phyloP scores from a whole-genome alignment of 179 eudicot genomes.

The Vitellaria paradoxa region DNA sequence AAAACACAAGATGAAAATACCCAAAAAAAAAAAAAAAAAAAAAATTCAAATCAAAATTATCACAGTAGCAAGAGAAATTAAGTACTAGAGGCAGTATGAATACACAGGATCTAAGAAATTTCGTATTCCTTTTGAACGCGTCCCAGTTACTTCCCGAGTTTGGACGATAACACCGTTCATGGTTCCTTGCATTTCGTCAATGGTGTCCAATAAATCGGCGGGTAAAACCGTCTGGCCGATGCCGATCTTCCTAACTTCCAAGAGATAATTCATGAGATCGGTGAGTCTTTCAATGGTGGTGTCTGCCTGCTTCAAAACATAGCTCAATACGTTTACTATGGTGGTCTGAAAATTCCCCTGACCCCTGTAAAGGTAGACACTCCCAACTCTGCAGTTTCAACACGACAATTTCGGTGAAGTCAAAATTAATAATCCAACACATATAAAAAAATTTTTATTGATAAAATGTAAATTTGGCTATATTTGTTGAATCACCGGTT shows the following conservation, averaged over 20 bases:
- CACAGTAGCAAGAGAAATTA: not conserved
- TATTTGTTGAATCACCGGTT: too few species aligned
- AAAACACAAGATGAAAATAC: not conserved
- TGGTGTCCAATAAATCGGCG: slow-evolving; percentile 28
- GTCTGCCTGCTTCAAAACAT: slow-evolving; percentile 44
- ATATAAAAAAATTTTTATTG: too few species aligned
- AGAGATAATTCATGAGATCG: slow-evolving; percentile 41
- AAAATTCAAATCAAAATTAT: not conserved
- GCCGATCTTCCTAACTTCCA: slow-evolving; percentile 47
- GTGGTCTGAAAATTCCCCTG: slow-evolving; percentile 56
- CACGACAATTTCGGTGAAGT: not conserved
- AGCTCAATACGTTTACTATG: slow-evolving; percentile 33
- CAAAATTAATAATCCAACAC: too few species aligned
- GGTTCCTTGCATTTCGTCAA: slow-evolving; percentile 34
- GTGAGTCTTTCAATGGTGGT: slow-evolving; percentile 33
- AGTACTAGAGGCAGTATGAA: slow-evolving; percentile 13
- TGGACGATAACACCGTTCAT: slow-evolving; percentile 29
- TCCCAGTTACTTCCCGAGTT: slow-evolving; percentile 35
- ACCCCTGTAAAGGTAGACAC: slow-evolving; percentile 45
- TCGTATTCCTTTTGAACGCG: slow-evolving; percentile 36
- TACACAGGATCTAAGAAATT: slow-evolving; percentile 44
- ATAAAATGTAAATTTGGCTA: too few species aligned
- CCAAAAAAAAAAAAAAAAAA: too few species aligned
- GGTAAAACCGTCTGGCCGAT: slow-evolving; percentile 39
- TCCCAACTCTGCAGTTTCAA: slow-evolving; percentile 43